These are phyloP conservation scores for Penicillium sp. DNA, from an alignment of 2,329 filamentous ascomycete species.

Conservation along the genomic window DNA sequence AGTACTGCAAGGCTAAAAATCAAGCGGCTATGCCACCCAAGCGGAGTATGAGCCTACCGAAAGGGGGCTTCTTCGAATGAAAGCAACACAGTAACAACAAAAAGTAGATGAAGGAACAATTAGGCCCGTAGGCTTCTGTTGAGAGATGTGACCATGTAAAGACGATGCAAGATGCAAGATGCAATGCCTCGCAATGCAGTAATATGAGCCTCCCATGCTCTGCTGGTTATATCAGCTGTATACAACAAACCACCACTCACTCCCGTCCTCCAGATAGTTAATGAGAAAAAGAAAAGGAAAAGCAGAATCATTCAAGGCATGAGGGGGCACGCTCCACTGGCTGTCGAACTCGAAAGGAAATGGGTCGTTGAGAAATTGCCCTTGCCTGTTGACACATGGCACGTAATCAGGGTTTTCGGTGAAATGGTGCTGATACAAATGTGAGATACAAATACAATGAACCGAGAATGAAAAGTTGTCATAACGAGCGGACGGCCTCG, in stretches of 20 bases:
- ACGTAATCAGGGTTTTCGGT: background rate
- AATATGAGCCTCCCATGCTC: conserved; percentile 2
- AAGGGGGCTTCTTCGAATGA: background rate
- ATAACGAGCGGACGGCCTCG: conserved; percentile 21
- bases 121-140: conserved; percentile 18
- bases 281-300: background rate
- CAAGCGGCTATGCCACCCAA: background rate
- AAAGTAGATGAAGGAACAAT: conserved; percentile 18
- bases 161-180: conserved; percentile 7
- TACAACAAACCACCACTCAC: conserved; percentile 6
- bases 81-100: conserved; percentile 6
- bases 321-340: conserved; percentile 1
- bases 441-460: conserved; percentile 21
- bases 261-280: background rate
- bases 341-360: background rate
- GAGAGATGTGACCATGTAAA: conserved; percentile 21
- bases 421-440: conserved; percentile 14
- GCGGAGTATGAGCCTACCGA: background rate
- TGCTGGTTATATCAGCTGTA: conserved; percentile 5
- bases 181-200: conserved; percentile 1
- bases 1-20: background rate
- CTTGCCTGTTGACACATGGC: conserved; percentile 5
- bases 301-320: background rate
- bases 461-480: conserved; percentile 9
- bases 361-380: background rate